These are phyloP conservation scores for Daldinia vernicosa DNA, from an alignment of 495 filamentous ascomycete species.

Conservation along the genomic window DNA sequence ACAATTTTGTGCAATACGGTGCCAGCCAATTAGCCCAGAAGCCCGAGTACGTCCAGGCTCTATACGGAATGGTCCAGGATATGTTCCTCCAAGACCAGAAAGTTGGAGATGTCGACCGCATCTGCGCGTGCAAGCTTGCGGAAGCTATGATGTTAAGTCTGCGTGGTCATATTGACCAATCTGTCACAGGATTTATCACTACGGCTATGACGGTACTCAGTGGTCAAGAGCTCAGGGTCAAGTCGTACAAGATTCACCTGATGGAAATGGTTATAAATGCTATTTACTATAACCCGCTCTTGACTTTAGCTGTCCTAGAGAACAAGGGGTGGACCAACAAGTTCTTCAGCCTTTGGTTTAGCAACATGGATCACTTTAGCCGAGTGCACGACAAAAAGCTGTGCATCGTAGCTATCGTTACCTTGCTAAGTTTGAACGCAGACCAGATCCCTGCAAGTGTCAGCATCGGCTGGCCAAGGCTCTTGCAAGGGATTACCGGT, in stretches of 20 bases:
- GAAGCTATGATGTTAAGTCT: slow-evolving; percentile 97
- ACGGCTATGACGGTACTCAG: slow-evolving; percentile 86
- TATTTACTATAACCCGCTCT: slow-evolving; percentile 92
- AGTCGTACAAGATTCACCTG: slow-evolving; percentile 91
- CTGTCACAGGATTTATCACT: slow-evolving; percentile 84
- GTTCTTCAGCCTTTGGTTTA: slow-evolving; percentile 98
- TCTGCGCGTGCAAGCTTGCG: slow-evolving; percentile 98
- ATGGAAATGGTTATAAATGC: slow-evolving; percentile 99
- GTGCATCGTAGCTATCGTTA: slow-evolving; percentile 90
- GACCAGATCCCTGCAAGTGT: slow-evolving; percentile 86
- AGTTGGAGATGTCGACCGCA: slow-evolving; percentile 92
- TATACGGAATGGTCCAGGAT: slow-evolving; percentile 82
- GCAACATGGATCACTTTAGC: slow-evolving; percentile 91
- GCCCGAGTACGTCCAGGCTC: slow-evolving; percentile 83
- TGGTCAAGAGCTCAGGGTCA: slow-evolving; percentile 75
- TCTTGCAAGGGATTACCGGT: slow-evolving; percentile 85
- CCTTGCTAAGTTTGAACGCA: slow-evolving; percentile 77
- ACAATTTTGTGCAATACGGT: slow-evolving; percentile 96
- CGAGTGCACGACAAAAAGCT: slow-evolving; percentile 98
- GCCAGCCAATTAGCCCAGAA: slow-evolving; percentile 79
- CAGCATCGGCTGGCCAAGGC: slow-evolving; percentile 94
- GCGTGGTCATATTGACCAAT: slow-evolving; percentile 86
- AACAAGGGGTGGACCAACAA: slow-evolving; percentile 97
- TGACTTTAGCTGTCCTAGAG: slow-evolving; percentile 86
- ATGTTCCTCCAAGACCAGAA: slow-evolving; percentile 77